Evolutionary conservation across 768 basidiomycete species (phyloP), one percentile per base, ranked within the genome.

Genomic region (Termitomyces sp.): DNA sequence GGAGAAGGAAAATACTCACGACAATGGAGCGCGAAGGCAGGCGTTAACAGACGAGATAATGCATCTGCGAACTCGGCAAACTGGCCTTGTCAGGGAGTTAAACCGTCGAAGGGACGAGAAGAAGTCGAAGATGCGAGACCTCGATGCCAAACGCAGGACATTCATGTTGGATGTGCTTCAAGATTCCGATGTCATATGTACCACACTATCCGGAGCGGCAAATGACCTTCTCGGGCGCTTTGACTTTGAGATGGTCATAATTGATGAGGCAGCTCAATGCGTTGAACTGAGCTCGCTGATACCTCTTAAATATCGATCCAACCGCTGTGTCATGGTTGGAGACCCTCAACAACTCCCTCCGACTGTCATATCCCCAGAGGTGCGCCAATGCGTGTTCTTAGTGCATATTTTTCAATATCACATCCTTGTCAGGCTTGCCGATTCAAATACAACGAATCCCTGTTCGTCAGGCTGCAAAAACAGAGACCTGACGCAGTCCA

Each of bases 211-310:
- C 7, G 96, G 96, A 33, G 80, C 96, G 17, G 97, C 95, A 4
- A 91, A 97, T 61, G 95, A 97, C 15, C 79, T 81, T 47, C 77
- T 99, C 42, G 84, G 89, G 55, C 77, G 81, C 37, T 82, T 91
- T 60, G 89, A 95, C 51, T 98, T 98, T 67, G 95, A 97, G 63
- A 91, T 96, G 72, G 82, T 99, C 63, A 86, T 99, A 68, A 96
- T 99, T 58, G 97, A 99, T 66, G 97, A 99, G 70, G 97, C 97
- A 1, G 96, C 96, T 1, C 97, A 99, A 70, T 88, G 95, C 15
- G 89, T 98, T 47, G 97, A 99, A 70, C 78, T 98, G 42, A 94
- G 91, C 61, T 92, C 96, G 8, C 72, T 99, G 59, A 98, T 99
- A 56, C 97, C 97, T 40, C 76, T 99, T 60, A 97, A 91, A 69